Percentiles rank a stretch among this genome's conserved stretches.
These are phyloP conservation scores for Fusarium chuoi DNA, from an alignment of 2,329 filamentous ascomycete genomes.

Conservation along the genomic window DNA sequence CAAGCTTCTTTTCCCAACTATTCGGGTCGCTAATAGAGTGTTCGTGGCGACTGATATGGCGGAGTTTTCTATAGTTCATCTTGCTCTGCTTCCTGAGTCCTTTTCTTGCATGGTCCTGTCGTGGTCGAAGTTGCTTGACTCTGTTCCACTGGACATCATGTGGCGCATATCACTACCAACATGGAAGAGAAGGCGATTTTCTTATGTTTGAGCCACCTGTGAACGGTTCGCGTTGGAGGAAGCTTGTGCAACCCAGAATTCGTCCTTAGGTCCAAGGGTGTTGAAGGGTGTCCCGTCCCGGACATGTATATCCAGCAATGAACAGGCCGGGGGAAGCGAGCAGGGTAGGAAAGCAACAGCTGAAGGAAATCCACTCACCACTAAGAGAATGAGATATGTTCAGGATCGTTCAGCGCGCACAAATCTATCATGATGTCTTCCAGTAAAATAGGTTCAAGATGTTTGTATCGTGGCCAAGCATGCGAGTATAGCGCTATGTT, in stretches of 20 bases:
- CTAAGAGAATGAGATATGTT: constrained; percentile 52
- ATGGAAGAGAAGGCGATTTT: neutral
- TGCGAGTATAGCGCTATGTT: constrained; percentile 33
- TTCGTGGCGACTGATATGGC: neutral
- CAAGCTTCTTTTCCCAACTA: neutral
- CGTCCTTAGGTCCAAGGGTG: neutral
- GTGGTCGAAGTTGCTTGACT: neutral
- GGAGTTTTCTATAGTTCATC: neutral
- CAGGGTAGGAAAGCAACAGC: constrained; percentile 6
- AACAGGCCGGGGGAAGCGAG: neutral
- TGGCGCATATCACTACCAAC: neutral
- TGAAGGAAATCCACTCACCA: constrained; percentile 48
- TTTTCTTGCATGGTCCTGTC: neutral
- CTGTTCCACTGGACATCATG: neutral
- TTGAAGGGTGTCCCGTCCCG: neutral
- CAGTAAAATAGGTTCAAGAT: constrained; percentile 38
- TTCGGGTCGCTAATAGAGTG: neutral
- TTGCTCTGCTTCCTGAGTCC: neutral
- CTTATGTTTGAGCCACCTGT: too few species aligned
- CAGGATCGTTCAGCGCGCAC: constrained; percentile 46
- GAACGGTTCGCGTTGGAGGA: neutral
- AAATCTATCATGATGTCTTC: constrained; percentile 57
- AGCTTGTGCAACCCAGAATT: neutral
- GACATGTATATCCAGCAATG: neutral
- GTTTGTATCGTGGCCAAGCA: constrained; percentile 40